phyloP scores from a whole-genome alignment of 2,329 filamentous ascomycete genomes.

The Annulohypoxylon truncatum region DNA sequence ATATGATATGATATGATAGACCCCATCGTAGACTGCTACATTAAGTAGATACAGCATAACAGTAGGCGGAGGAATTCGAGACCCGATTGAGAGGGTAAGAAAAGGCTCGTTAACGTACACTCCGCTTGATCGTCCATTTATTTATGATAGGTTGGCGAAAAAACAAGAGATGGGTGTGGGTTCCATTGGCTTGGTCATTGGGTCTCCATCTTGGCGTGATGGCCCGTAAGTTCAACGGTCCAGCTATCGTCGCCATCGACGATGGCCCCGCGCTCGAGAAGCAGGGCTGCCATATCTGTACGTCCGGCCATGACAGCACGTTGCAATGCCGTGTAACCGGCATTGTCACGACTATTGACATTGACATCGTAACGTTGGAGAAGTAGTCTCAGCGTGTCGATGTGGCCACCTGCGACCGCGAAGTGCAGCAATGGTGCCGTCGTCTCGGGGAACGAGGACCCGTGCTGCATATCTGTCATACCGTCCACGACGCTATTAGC shows the following conservation, averaged over 20 bases:
- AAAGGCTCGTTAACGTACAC: slow-evolving; percentile 30
- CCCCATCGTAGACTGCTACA: slow-evolving; percentile 20
- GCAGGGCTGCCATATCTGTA: slow-evolving; percentile 50
- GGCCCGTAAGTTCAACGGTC: slow-evolving; percentile 34
- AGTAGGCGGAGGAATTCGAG: slow-evolving; percentile 21
- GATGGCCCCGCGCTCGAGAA: slow-evolving; percentile 49
- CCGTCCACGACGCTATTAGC: slow-evolving; percentile 28
- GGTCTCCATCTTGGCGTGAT: slow-evolving; percentile 36
- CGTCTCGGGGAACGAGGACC: slow-evolving; percentile 44
- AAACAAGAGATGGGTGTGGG: neutral
- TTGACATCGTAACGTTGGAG: slow-evolving; percentile 49
- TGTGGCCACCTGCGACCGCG: slow-evolving; percentile 48
- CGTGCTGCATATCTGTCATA: slow-evolving; percentile 36
- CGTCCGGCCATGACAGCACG: slow-evolving; percentile 49
- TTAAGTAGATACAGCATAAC: slow-evolving; percentile 25
- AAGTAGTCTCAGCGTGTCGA: slow-evolving; percentile 48
- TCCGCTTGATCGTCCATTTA: slow-evolving; percentile 1
- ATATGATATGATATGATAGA: slow-evolving; percentile 13
- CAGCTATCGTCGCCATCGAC: slow-evolving; percentile 45
- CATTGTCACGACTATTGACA: slow-evolving; percentile 47
- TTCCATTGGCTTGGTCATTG: slow-evolving; percentile 22
- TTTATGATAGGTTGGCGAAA: slow-evolving; percentile 1
- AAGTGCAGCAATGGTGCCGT: slow-evolving; percentile 50
- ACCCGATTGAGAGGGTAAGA: slow-evolving; percentile 12
- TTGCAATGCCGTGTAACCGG: slow-evolving; percentile 51